Percentiles rank a stretch among this genome's conserved stretches.
Evolutionary conservation across 108 stramenopile genomes (phyloP).

Genomic region (Asterionellopsis glacialis): DNA sequence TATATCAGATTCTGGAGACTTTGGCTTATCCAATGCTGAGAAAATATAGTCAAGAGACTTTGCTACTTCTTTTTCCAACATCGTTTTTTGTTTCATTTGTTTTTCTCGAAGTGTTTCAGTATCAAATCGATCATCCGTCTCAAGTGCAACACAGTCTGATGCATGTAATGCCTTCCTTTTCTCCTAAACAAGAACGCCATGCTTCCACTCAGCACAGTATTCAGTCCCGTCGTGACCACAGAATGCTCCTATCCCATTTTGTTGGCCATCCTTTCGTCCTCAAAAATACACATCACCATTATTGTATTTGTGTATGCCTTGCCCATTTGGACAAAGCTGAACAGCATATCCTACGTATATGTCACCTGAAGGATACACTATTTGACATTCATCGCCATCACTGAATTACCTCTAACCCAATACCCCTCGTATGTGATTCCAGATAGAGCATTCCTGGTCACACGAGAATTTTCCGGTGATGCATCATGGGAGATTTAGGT

Average conservation of each 20-base stretch:
- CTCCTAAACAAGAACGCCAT: not conserved
- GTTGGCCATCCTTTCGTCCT: conserved; percentile 23
- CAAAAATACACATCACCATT: conserved; percentile 37
- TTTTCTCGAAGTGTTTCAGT: not conserved
- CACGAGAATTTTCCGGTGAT: too few relatives aligned
- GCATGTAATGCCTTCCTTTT: not conserved
- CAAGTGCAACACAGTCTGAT: not conserved
- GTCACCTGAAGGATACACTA: conserved; percentile 2
- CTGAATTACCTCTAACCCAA: not conserved
- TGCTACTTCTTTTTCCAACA: not conserved
- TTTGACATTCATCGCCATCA: not conserved
- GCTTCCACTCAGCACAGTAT: conserved; percentile 26
- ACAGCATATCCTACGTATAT: not conserved
- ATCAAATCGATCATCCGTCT: not conserved
- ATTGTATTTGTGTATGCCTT: not conserved
- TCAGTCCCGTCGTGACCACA: conserved; percentile 9
- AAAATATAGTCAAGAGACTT: not conserved
- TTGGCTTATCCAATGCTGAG: not conserved
- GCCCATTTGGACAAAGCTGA: not conserved
- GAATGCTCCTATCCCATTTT: conserved; percentile 24
- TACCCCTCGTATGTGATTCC: not conserved
- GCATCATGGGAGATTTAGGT: too few relatives aligned
- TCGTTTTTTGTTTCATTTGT: not conserved
- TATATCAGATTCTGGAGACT: not conserved
- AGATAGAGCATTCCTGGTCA: not conserved